phyloP scores from a whole-genome alignment of 2,329 filamentous ascomycete species.

The Neofusicoccum parvum region DNA sequence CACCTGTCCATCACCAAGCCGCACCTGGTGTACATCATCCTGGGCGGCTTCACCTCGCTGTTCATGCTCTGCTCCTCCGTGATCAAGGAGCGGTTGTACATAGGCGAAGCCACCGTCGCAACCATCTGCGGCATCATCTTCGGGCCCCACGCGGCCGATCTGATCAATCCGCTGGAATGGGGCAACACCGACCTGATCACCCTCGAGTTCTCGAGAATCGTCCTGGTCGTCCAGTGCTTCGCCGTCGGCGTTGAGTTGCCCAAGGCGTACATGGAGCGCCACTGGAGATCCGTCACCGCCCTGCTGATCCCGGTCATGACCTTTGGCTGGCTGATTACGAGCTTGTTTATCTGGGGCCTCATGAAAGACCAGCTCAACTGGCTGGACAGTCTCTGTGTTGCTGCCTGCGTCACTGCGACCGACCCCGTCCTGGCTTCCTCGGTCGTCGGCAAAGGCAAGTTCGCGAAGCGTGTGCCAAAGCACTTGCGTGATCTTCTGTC shows the following conservation, averaged over 20 bases:
- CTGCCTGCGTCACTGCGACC: constrained; percentile 94
- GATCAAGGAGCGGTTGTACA: constrained; percentile 98
- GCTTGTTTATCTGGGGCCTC: constrained; percentile 94
- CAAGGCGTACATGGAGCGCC: constrained; percentile 94
- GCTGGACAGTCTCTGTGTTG: constrained; percentile 84
- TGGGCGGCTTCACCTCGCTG: constrained; percentile 94
- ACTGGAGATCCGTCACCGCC: constrained; percentile 90
- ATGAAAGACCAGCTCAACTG: constrained; percentile 72
- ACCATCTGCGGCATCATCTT: constrained; percentile 88
- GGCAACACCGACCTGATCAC: constrained; percentile 84
- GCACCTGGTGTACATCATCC: constrained; percentile 97
- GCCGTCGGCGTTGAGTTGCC: constrained; percentile 89
- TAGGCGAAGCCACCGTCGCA: constrained; percentile 95
- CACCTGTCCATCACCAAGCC: constrained; percentile 87
- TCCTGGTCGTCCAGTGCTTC: constrained; percentile 90
- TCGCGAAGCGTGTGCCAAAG: constrained; percentile 95
- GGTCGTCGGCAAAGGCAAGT: constrained; percentile 98
- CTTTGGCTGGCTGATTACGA: constrained; percentile 90
- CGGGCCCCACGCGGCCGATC: constrained; percentile 78
- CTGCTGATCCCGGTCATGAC: constrained; percentile 96
- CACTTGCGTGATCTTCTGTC: constrained; percentile 94
- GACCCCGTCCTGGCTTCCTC: constrained; percentile 96
- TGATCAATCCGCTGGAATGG: constrained; percentile 77
- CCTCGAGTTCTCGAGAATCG: constrained; percentile 85
- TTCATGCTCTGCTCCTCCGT: constrained; percentile 99